Conservation (phyloP, 148 eudicot genomes). For the Camellia sinensis region DNA sequence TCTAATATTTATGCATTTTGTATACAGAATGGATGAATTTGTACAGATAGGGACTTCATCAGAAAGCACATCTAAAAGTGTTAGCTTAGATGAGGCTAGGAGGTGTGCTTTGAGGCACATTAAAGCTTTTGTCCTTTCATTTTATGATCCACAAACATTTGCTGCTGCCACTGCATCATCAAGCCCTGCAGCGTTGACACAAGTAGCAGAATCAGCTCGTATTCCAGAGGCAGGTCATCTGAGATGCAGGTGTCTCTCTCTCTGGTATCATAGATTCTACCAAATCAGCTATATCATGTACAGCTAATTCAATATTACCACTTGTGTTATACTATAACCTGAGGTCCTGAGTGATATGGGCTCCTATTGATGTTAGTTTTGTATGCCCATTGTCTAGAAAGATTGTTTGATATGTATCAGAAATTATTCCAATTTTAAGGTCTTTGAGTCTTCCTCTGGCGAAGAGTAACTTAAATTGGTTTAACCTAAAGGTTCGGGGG, state of each 20-base stretch:
- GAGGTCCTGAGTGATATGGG: too few relatives aligned
- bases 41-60: constrained; percentile 59
- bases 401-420: too few relatives aligned
- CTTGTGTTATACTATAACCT: too few relatives aligned
- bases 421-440: too few relatives aligned
- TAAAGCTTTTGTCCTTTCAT: constrained; percentile 60
- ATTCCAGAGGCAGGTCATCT: constrained; percentile 90
- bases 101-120: constrained; percentile 72
- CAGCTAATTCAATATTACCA: background rate
- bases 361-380: too few relatives aligned
- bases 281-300: background rate
- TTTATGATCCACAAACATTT: constrained; percentile 66
- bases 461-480: too few relatives aligned
- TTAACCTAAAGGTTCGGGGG: too few relatives aligned
- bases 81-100: constrained; percentile 66
- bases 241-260: constrained; percentile 66
- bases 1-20: constrained; percentile 3
- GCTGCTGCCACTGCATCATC: constrained; percentile 68
- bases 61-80: constrained; percentile 56
- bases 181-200: constrained; percentile 63
- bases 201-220: constrained; percentile 70
- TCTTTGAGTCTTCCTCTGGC: too few relatives aligned
- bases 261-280: background rate
- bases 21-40: constrained; percentile 80
- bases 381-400: too few relatives aligned